Conservation (phyloP, 768 basidiomycete genomes). For the Pulveroboletus sp. region DNA sequence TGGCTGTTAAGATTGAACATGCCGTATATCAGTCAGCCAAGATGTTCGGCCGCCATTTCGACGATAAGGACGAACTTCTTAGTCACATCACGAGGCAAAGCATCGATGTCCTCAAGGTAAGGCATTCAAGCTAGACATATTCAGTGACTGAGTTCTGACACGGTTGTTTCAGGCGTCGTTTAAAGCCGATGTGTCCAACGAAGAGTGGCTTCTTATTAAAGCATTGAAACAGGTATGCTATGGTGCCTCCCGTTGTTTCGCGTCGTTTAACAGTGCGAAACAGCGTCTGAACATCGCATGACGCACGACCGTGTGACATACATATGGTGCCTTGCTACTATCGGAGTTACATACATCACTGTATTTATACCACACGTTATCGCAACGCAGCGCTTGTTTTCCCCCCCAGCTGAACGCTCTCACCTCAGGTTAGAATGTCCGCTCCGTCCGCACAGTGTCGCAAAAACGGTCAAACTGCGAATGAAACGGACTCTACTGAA, state of each 20-base stretch:
- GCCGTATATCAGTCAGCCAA: slow-evolving; percentile 94
- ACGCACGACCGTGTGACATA: not conserved
- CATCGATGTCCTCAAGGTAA: slow-evolving; percentile 93
- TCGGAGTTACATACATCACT: slow-evolving; percentile 27
- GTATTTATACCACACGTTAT: slow-evolving; percentile 31
- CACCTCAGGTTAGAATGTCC: slow-evolving; percentile 24
- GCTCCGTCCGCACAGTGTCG: slow-evolving; percentile 7
- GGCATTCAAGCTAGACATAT: not conserved
- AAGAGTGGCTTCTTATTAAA: slow-evolving; percentile 94
- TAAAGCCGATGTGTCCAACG: slow-evolving; percentile 82
- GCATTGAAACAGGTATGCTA: slow-evolving; percentile 67
- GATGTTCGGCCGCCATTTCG: slow-evolving; percentile 94
- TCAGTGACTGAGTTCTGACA: slow-evolving; percentile 10
- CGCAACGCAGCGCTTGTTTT: not conserved
- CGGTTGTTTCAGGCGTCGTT: slow-evolving; percentile 61
- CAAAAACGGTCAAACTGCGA: slow-evolving; percentile 10
- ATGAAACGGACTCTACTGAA: slow-evolving; percentile 29
- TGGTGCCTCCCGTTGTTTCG: not conserved
- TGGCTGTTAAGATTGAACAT: slow-evolving; percentile 98
- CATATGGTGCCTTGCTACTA: slow-evolving; percentile 2
- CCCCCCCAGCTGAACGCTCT: not conserved
- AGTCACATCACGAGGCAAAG: slow-evolving; percentile 89
- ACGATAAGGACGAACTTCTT: slow-evolving; percentile 91
- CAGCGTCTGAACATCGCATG: slow-evolving; percentile 40
- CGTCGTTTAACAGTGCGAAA: slow-evolving; percentile 1